phyloP scores from a whole-genome alignment of 768 basidiomycete species.

The Lactarius indigo region DNA sequence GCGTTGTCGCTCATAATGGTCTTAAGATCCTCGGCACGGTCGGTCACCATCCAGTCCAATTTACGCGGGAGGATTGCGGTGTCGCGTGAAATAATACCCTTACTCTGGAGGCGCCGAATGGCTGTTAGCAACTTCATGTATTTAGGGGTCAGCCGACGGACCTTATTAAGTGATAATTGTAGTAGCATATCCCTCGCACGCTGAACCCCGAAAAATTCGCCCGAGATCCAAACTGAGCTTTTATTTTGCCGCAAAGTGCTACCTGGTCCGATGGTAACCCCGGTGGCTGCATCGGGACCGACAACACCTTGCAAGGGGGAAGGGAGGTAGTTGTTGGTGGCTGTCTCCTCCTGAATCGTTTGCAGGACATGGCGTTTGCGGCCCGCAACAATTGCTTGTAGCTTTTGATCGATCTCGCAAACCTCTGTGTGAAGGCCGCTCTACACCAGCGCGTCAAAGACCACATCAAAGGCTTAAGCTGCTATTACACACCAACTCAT shows the following conservation, averaged over 20 bases:
- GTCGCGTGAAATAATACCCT: conserved; percentile 86
- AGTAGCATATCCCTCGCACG: conserved; percentile 93
- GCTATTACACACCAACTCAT: conserved; percentile 73
- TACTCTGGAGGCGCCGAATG: conserved; percentile 51
- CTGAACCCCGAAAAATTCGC: conserved; percentile 95
- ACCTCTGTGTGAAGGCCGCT: conserved; percentile 87
- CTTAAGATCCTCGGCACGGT: conserved; percentile 90
- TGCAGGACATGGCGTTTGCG: conserved; percentile 85
- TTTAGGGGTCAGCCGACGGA: conserved; percentile 33
- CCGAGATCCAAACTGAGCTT: conserved; percentile 93
- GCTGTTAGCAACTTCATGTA: background rate
- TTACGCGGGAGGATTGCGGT: conserved; percentile 94
- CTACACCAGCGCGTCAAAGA: conserved; percentile 37
- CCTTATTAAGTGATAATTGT: conserved; percentile 85
- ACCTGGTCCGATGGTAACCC: conserved; percentile 39
- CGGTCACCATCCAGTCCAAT: conserved; percentile 97
- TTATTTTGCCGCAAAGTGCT: conserved; percentile 49
- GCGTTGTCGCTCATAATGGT: conserved; percentile 94
- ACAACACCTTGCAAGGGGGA: conserved; percentile 84
- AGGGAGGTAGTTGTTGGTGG: conserved; percentile 94
- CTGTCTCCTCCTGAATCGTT: conserved; percentile 94
- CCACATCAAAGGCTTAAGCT: background rate
- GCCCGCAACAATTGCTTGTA: conserved; percentile 88
- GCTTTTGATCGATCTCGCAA: conserved; percentile 92
- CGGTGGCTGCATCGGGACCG: conserved; percentile 54